Percentiles rank a stretch among this genome's conserved stretches.
phyloP scores from a whole-genome alignment of 148 eudicot genomes.

The Fagopyrum homotropicum region DNA sequence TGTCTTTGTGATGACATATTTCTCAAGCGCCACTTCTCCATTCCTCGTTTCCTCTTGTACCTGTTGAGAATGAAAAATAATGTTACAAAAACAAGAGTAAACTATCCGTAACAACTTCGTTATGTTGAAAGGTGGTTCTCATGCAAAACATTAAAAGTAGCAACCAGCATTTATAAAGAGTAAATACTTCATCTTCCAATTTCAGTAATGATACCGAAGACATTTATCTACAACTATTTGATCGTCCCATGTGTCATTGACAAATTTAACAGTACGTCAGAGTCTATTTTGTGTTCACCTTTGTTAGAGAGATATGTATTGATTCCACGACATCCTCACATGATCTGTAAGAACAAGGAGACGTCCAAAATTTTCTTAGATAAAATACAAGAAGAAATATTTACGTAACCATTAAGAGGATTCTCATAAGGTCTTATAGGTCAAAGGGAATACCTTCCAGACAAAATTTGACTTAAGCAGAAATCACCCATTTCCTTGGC shows the following conservation, averaged over 20 bases:
- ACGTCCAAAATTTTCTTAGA: background rate
- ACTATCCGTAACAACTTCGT: background rate
- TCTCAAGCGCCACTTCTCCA: conserved; percentile 79
- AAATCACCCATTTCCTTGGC: conserved; percentile 92
- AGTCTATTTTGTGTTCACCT: conserved; percentile 37
- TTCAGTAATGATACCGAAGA: background rate
- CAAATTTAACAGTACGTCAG: background rate
- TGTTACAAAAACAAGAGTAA: background rate
- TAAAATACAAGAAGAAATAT: background rate
- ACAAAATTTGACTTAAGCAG: conserved; percentile 84
- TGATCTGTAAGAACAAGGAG: conserved; percentile 46
- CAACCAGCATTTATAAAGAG: background rate
- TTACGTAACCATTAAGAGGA: background rate
- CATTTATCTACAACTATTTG: background rate
- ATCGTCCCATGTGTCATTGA: background rate
- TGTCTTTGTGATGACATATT: conserved; percentile 83
- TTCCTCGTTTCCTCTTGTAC: conserved; percentile 88
- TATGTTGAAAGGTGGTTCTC: background rate
- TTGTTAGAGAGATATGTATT: conserved; percentile 69
- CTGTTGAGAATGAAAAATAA: conserved; percentile 27
- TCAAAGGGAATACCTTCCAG: conserved; percentile 59
- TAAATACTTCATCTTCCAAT: background rate
- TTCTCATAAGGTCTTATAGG: background rate
- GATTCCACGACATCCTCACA: conserved; percentile 97
- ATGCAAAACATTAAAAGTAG: background rate